These are phyloP conservation scores for Pseudotsuga menziesii DNA, from an alignment of 75 land plant species.

Conservation along the genomic window DNA sequence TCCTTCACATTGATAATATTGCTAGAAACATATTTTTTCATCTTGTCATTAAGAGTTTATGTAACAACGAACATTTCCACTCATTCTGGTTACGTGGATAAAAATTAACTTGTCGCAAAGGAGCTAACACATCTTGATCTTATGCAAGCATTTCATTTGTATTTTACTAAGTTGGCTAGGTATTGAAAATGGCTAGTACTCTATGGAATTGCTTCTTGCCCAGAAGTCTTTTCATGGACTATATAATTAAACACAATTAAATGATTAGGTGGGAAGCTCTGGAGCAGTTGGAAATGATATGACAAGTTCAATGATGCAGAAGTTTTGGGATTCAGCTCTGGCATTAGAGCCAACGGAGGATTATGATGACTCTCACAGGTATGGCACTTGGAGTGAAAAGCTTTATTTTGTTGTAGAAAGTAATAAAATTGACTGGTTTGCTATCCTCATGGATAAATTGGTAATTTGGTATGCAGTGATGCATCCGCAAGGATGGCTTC, in stretches of 20 bases:
- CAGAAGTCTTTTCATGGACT: background rate
- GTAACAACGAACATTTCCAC: background rate
- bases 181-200: background rate
- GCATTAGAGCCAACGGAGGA: conserved; percentile 36
- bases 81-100: background rate
- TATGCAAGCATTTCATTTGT: background rate
- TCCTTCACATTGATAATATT: background rate
- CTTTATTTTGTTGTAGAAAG: background rate
- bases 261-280: conserved; percentile 48
- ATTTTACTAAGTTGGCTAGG: background rate
- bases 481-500: conserved; percentile 41
- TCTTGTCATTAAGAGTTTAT: background rate
- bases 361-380: conserved; percentile 65
- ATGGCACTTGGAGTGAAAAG: background rate
- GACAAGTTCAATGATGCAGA: conserved; percentile 66
- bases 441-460: background rate
- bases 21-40: background rate
- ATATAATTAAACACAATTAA: background rate
- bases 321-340: conserved; percentile 85
- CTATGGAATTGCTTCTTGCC: background rate
- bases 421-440: background rate
- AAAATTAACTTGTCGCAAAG: background rate
- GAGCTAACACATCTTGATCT: background rate
- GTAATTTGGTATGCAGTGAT: conserved; percentile 39
- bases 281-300: conserved; percentile 39